Conservation (phyloP, 331 rosid species). For the Acacia pycnantha region DNA sequence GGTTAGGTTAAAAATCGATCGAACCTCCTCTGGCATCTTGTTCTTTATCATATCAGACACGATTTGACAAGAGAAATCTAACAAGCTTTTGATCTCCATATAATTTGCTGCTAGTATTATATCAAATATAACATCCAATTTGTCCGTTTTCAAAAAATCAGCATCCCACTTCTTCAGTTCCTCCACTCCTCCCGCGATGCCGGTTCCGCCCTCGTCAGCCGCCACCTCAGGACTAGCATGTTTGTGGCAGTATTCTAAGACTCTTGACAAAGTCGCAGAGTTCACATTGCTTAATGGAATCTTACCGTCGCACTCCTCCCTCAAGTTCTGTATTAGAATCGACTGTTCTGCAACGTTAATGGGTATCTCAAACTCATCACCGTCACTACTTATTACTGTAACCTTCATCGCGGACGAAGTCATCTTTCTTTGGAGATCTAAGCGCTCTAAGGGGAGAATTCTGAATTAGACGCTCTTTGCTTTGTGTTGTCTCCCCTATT, state of each 20-base stretch:
- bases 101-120: neutral
- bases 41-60: neutral
- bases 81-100: neutral
- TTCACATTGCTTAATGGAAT: neutral
- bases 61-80: neutral
- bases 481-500: no score
- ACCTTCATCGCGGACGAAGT: neutral
- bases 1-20: neutral
- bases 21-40: neutral
- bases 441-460: neutral
- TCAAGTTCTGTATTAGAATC: neutral
- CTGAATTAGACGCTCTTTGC: no score
- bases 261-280: neutral
- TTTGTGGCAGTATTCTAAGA: neutral
- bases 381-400: neutral
- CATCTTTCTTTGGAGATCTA: neutral
- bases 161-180: neutral
- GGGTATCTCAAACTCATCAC: neutral
- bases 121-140: neutral
- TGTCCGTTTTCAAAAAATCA: neutral
- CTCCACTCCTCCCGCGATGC: no score
- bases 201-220: neutral
- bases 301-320: neutral
- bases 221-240: neutral
- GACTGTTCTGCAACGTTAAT: neutral